A percentile compares a stretch with the other conserved stretches of the same genome.
Conservation (phyloP, 805 yeast genomes). For the Priceomyces castillae region DNA sequence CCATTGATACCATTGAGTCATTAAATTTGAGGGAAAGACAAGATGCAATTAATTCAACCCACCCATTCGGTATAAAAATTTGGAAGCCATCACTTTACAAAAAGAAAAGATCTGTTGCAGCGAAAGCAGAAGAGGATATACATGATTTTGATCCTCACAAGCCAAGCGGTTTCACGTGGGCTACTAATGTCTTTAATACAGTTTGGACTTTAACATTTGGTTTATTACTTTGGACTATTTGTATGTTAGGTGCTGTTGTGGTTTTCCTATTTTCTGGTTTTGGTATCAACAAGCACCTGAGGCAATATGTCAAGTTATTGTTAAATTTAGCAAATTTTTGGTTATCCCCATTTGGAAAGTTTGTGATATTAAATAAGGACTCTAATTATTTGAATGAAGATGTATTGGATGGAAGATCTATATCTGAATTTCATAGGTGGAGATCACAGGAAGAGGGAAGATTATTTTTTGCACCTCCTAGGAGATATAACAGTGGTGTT, state of each 20-base stretch:
- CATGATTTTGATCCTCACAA: slow-evolving; percentile 61
- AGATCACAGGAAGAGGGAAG: slow-evolving; percentile 73
- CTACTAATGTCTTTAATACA: slow-evolving; percentile 64
- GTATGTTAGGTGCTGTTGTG: slow-evolving; percentile 47
- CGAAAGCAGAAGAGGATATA: slow-evolving; percentile 88
- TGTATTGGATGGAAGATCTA: slow-evolving; percentile 79
- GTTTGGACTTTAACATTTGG: slow-evolving; percentile 80
- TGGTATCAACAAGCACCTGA: slow-evolving; percentile 49
- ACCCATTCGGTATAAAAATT: slow-evolving; percentile 96
- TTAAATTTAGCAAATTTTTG: slow-evolving; percentile 68
- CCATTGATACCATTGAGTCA: slow-evolving; percentile 65
- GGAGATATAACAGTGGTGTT: slow-evolving; percentile 32
- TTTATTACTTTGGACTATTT: slow-evolving; percentile 50
- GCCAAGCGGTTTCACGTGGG: slow-evolving; percentile 52
- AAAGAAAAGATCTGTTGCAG: slow-evolving; percentile 86
- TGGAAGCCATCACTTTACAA: slow-evolving; percentile 98
- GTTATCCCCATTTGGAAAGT: slow-evolving; percentile 85
- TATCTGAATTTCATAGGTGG: slow-evolving; percentile 87
- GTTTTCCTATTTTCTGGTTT: slow-evolving; percentile 41
- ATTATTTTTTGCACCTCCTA: slow-evolving; percentile 74
- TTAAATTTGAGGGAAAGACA: slow-evolving; percentile 89
- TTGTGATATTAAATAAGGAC: slow-evolving; percentile 74
- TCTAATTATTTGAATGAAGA: slow-evolving; percentile 83
- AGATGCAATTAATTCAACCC: slow-evolving; percentile 93
- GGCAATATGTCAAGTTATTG: slow-evolving; percentile 60